Base-by-base conservation (phyloP, 2,329 filamentous ascomycete genomes). In the Sordariomycetes sp. region DNA sequence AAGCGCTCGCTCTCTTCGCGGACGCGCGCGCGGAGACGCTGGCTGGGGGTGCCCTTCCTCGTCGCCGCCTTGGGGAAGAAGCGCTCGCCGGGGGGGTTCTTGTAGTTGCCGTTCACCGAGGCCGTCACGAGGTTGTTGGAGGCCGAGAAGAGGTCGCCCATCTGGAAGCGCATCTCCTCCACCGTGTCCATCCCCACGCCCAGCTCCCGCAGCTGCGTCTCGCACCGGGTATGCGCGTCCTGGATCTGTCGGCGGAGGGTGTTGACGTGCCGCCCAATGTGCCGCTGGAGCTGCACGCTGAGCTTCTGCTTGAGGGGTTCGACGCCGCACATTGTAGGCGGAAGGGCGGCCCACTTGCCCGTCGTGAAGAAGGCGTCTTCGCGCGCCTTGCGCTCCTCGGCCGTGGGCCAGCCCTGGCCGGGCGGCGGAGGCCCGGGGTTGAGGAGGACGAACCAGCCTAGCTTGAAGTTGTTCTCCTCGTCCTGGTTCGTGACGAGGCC, bases 81-180 rank as follows among this genome's bases (percentile, higher is more conserved):
- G 56, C 68, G 70, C 62, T 76, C 75, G 58, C 74, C 74, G 17
- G 76, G 75, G 0, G 76, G 76, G 59, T 78, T 78, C 69, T 79
- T 79, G 71, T 79, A 79, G 67, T 76, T 77, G 54, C 76, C 76
- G 56, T 78, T 76, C 28, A 78, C 74, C 45, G 76, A 76, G 2
- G 76, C 76, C 1, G 75, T 77, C 42, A 78, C 75, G n/a, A 79
- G 70, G 56, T 78, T 76, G 66, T 77, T 77, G 35, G 74, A 78
- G 0, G 72, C 69, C 0, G 76, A 77, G 59, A 78, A 79, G 6
- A 79, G 69, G 61, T 79, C 76, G 52, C 76, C 75, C 63, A 79
- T 76, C 64, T 79, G 74, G 59, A 77, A 71, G 15, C 75, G 70
- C 76, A 79, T 78, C 67, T 79, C 76, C 60, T 76, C 73, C 1